Evolutionary conservation across 208 protist species (phyloP), one percentile per base, ranked within the genome.

Genomic region (Entamoeba moshkovskii): DNA sequence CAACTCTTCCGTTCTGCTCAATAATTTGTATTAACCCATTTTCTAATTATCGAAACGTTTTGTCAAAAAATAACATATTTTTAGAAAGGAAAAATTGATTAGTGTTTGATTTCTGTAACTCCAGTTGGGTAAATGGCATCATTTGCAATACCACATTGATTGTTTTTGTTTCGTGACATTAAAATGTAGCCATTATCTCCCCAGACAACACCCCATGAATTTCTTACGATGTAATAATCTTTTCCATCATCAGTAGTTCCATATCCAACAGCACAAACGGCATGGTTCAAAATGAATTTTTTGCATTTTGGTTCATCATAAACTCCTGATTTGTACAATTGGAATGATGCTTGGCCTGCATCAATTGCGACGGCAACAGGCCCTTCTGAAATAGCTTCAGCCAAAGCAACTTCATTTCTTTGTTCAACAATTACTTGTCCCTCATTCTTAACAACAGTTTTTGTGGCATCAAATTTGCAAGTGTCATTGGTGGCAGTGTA

Each of bases 181-280:
- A 45, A 91, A 92, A 96, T 52, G 48, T 95, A 96, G 16, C 95
- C 95, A 11, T 93, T 59, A 15, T 96, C 93, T 45, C 95, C 95
- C 95, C 95, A 96, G 6, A 16, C 33, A 48, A 33, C 29, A 25
- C 95, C 92, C 95, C 95, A 96, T 46, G 93, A 94, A 94, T 96
- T 95, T 73, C 93, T 94, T 8, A 96, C 92, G 2, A 93, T 44
- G 66, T 93, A 96, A 66, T 96, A 96, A 6, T 95, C 45, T 4
- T 93, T 92, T 46, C 45, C 92, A 46, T 25, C 3, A 15, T 91
- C 4, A 47, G 95, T 94, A 46, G 44, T 93, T 45, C 95, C 95
- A 91, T 95, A 96, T n/a, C 95, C 96, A 66, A 96, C 95, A 45
- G 94, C 94, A 42, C 93, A 92, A n/a, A 96, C 94, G 5, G 66